A percentile compares a stretch with the other conserved stretches of the same genome.
Evolutionary conservation across 176 grass and related monocot species (phyloP).

Genomic region (Bolboschoenus planiculmis): DNA sequence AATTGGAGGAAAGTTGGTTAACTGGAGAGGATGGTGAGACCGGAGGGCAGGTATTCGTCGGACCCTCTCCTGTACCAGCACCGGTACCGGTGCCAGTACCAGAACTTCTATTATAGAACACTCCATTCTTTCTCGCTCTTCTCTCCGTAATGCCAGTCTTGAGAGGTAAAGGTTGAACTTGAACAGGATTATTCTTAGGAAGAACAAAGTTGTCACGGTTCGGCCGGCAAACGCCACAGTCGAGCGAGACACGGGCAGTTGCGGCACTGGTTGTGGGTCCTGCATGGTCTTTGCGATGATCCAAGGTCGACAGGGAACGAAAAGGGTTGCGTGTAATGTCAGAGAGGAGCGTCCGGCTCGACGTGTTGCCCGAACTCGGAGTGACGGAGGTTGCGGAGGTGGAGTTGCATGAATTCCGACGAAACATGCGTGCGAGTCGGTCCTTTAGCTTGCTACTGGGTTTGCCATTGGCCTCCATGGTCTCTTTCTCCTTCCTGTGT

Average conservation of each 20-base stretch:
- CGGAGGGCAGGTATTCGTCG: constrained; percentile 28
- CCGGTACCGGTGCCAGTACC: not conserved
- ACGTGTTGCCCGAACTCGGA: constrained; percentile 22
- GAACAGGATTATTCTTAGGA: not conserved
- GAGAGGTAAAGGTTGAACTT: not conserved
- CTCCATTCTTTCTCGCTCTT: constrained; percentile 24
- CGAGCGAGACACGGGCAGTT: constrained; percentile 9
- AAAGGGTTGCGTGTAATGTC: constrained; percentile 24
- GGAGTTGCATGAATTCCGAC: constrained; percentile 78
- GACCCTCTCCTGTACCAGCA: not conserved
- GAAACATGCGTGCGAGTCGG: constrained; percentile 64
- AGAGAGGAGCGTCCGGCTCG: constrained; percentile 1
- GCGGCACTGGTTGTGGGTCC: not conserved
- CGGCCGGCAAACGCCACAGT: constrained; percentile 25
- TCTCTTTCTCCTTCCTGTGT: constrained; percentile 17
- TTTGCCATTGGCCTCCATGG: constrained; percentile 24
- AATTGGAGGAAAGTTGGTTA: constrained; percentile 10
- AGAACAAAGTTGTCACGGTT: not conserved
- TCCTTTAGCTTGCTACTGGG: constrained; percentile 53
- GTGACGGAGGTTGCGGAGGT: constrained; percentile 23
- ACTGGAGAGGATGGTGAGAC: constrained; percentile 37
- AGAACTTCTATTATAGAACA: not conserved
- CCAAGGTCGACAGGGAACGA: not conserved
- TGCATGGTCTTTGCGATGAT: not conserved
- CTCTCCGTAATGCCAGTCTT: constrained; percentile 13